Percentiles rank a stretch among this genome's conserved stretches.
Evolutionary conservation across 1,284 basidiomycete species (phyloP).

Genomic region (Grifola frondosa): DNA sequence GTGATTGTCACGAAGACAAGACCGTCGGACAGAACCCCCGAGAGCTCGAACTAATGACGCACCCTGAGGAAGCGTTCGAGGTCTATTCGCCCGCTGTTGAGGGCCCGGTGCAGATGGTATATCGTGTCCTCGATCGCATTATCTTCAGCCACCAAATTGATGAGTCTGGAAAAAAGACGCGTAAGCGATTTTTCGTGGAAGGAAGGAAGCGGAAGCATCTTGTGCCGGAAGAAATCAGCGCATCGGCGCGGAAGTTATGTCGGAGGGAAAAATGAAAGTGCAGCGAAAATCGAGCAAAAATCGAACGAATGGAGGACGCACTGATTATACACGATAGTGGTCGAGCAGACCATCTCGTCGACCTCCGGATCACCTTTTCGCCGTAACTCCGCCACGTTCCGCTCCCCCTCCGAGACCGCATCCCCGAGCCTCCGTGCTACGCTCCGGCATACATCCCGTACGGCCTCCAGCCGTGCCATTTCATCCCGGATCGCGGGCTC

Average conservation of each 20-base stretch:
- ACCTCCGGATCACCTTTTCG: conserved; percentile 80
- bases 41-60: conserved; percentile 31
- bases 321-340: conserved; percentile 97
- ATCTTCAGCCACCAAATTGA: conserved; percentile 97
- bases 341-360: conserved; percentile 92
- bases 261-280: conserved; percentile 5
- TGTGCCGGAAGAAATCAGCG: conserved; percentile 2
- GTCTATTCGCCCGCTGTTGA: conserved; percentile 91
- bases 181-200: conserved; percentile 3
- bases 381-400: conserved; percentile 67
- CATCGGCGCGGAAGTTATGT: not conserved
- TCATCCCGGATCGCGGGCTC: conserved; percentile 94
- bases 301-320: conserved; percentile 44
- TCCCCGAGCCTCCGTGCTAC: conserved; percentile 69
- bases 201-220: not conserved
- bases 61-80: conserved; percentile 90
- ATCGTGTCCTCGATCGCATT: conserved; percentile 98
- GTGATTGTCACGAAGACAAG: conserved; percentile 17
- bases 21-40: too few species aligned
- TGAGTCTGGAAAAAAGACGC: conserved; percentile 56
- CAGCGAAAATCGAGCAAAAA: conserved; percentile 4
- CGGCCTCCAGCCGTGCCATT: conserved; percentile 91
- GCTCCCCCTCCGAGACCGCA: conserved; percentile 65
- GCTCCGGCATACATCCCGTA: conserved; percentile 86
- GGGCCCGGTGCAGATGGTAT: conserved; percentile 92